A percentile compares a stretch with the other conserved stretches of the same genome.
Evolutionary conservation across 1,139 yeast genomes (phyloP).

Genomic region (Pichia sp.): DNA sequence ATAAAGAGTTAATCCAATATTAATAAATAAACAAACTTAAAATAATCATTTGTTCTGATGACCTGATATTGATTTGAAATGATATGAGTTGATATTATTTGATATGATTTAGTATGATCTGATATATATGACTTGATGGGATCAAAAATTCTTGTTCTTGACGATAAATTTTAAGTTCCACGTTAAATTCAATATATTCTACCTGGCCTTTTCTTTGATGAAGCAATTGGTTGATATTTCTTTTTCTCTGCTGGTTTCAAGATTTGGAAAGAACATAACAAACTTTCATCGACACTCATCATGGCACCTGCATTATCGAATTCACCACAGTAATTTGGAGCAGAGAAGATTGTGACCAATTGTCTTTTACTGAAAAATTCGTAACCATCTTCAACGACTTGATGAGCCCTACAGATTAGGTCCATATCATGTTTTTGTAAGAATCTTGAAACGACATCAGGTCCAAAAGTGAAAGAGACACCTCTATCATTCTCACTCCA

Average conservation of each 20-base stretch:
- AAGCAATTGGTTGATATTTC: conserved; percentile 43
- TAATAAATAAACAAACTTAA: neutral
- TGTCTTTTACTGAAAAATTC: conserved; percentile 95
- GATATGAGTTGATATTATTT: too few relatives aligned
- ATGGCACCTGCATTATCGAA: conserved; percentile 98
- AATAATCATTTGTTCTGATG: neutral
- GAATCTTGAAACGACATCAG: conserved; percentile 92
- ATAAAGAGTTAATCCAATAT: neutral
- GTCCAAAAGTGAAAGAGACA: conserved; percentile 95
- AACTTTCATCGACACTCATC: conserved; percentile 97
- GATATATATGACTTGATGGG: neutral
- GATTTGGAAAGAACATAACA: conserved; percentile 95
- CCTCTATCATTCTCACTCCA: conserved; percentile 99
- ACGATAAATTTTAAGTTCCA: neutral
- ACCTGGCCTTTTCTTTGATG: conserved; percentile 47
- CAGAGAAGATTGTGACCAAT: conserved; percentile 88
- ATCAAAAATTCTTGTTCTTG: neutral
- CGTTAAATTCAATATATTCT: conserved; percentile 36
- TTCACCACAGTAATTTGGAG: conserved; percentile 98
- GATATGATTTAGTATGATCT: too few relatives aligned
- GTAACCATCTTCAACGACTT: conserved; percentile 97
- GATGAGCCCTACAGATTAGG: conserved; percentile 95
- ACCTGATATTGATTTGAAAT: neutral
- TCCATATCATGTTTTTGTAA: conserved; percentile 96
- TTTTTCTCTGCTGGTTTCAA: conserved; percentile 96